These are phyloP conservation scores for Penicillium concentricum DNA, from an alignment of 2,329 filamentous ascomycete species.

Conservation along the genomic window DNA sequence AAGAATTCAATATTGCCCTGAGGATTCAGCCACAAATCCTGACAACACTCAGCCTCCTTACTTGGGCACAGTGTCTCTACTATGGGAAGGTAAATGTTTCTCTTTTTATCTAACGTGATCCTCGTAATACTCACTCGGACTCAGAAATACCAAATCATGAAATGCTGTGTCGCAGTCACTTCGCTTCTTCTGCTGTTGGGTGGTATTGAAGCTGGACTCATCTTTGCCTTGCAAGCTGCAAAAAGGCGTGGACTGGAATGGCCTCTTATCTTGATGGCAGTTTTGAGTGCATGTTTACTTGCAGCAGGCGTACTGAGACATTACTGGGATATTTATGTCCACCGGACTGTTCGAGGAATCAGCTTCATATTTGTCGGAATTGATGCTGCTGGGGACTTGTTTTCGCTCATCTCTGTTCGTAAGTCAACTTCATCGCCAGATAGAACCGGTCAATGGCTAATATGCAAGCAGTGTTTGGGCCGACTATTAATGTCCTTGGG, in stretches of 20 bases:
- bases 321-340: constrained; percentile 67
- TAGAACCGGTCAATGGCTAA: not conserved
- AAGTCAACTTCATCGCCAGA: constrained; percentile 12
- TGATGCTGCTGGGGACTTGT: constrained; percentile 67
- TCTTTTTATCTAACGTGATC: not conserved
- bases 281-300: constrained; percentile 62
- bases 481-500: constrained; percentile 55
- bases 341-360: constrained; percentile 67
- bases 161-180: constrained; percentile 50
- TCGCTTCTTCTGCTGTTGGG: constrained; percentile 58
- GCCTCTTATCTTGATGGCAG: constrained; percentile 67
- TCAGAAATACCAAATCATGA: constrained; percentile 54
- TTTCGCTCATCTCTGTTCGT: constrained; percentile 62
- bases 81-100: constrained; percentile 43
- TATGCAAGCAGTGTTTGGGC: constrained; percentile 21
- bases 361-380: constrained; percentile 71
- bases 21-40: constrained; percentile 59
- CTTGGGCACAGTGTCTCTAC: constrained; percentile 58
- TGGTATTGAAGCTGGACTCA: constrained; percentile 58
- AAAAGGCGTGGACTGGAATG: constrained; percentile 51
- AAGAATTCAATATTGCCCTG: constrained; percentile 54
- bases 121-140: not conserved
- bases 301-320: constrained; percentile 66
- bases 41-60: constrained; percentile 51
- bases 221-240: constrained; percentile 56